Conservation (phyloP, 148 eudicot genomes). For the Camellia granthamiana region DNA sequence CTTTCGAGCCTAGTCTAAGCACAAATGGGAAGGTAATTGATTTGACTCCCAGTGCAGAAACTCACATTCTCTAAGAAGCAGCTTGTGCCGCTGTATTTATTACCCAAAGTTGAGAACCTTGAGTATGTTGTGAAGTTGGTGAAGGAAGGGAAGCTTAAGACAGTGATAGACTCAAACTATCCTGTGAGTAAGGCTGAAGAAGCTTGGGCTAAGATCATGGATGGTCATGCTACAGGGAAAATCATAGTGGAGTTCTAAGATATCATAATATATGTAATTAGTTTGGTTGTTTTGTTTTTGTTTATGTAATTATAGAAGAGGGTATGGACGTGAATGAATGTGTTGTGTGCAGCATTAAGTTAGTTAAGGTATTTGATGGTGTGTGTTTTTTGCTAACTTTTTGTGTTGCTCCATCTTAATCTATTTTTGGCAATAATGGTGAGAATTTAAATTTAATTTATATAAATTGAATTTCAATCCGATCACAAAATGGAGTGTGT, state of each 20-base stretch:
- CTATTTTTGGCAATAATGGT: too few species aligned
- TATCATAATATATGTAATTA: neutral
- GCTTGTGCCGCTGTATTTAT: constrained; percentile 44
- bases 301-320: neutral
- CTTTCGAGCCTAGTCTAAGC: constrained; percentile 56
- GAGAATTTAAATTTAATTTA: too few species aligned
- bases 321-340: neutral
- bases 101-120: constrained; percentile 45
- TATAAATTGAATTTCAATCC: too few species aligned
- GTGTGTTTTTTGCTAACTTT: too few species aligned
- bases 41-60: constrained; percentile 53
- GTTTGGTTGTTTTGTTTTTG: too few species aligned
- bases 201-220: constrained; percentile 70
- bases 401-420: too few species aligned
- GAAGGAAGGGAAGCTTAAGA: constrained; percentile 68
- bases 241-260: constrained; percentile 53
- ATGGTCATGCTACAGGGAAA: constrained; percentile 85
- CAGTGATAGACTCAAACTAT: constrained; percentile 60
- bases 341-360: neutral
- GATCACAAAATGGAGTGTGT: too few species aligned
- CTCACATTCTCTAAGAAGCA: constrained; percentile 60
- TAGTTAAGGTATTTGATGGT: too few species aligned
- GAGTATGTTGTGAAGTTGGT: constrained; percentile 56
- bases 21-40: constrained; percentile 57
- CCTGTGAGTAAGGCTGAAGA: constrained; percentile 67